phyloP scores from a whole-genome alignment of 352 stramenopile genomes.

The Phytophthora ohioensis region DNA sequence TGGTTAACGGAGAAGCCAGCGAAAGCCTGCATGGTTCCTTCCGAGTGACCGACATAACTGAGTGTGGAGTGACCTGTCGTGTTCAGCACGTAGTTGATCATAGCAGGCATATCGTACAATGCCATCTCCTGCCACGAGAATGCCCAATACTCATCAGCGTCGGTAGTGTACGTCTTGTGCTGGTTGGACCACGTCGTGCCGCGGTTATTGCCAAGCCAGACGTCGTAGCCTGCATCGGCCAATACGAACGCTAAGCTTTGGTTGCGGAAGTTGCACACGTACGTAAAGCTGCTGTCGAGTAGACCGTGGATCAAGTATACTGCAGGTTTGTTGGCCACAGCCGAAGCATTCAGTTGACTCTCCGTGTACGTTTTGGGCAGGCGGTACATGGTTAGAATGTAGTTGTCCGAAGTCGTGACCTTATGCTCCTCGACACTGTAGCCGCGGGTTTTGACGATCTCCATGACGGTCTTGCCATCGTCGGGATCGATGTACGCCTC shows the following conservation, averaged over 20 bases:
- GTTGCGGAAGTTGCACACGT: conserved; percentile 64
- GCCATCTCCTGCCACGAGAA: conserved; percentile 78
- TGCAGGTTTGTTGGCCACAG: conserved; percentile 50
- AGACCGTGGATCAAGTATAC: conserved; percentile 75
- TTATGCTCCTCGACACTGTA: conserved; percentile 69
- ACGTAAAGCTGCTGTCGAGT: conserved; percentile 72
- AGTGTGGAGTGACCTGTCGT: conserved; percentile 47
- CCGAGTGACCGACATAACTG: conserved; percentile 70
- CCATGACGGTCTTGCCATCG: conserved; percentile 52
- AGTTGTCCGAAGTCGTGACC: conserved; percentile 62
- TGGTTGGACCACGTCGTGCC: conserved; percentile 71
- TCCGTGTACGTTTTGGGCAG: conserved; percentile 65
- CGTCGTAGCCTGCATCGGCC: conserved; percentile 67
- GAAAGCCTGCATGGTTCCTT: conserved; percentile 74
- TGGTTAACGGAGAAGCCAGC: conserved; percentile 65
- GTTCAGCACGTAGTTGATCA: conserved; percentile 65
- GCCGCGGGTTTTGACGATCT: conserved; percentile 57
- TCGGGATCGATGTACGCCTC: conserved; percentile 53
- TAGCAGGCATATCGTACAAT: conserved; percentile 67
- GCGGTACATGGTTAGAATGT: conserved; percentile 76
- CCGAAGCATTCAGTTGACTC: conserved; percentile 40
- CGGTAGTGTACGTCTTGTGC: conserved; percentile 55
- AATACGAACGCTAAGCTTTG: conserved; percentile 70
- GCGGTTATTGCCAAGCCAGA: conserved; percentile 79
- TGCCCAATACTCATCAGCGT: conserved; percentile 63